Percentiles rank a stretch among this genome's conserved stretches.
phyloP scores from a whole-genome alignment of 2,329 filamentous ascomycete genomes.

The Aspergillus sp. region DNA sequence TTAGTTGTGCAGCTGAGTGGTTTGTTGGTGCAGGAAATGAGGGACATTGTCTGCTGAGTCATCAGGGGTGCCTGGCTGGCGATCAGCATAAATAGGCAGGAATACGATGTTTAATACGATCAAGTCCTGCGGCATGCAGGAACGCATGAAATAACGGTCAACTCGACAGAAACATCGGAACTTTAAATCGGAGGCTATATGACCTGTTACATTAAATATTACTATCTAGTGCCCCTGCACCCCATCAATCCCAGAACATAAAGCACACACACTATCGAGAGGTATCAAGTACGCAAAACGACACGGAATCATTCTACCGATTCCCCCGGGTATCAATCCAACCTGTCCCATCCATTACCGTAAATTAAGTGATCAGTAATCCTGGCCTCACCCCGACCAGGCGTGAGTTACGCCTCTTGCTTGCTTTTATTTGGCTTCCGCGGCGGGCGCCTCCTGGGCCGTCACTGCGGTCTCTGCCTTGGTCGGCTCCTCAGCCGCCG shows the following conservation, averaged over 20 bases:
- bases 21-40: too few relatives aligned
- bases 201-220: constrained; percentile 4
- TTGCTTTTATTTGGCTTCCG: constrained; percentile 19
- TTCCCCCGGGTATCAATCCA: constrained; percentile 17
- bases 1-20: too few relatives aligned
- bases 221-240: not conserved
- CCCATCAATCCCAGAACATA: constrained; percentile 1
- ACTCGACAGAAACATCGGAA: not conserved
- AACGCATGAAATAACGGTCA: too few relatives aligned
- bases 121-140: too few relatives aligned
- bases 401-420: not conserved
- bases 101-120: not conserved
- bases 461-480: constrained; percentile 27
- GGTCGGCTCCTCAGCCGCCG: constrained; percentile 18
- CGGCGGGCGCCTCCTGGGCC: constrained; percentile 13
- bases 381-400: not conserved
- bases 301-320: constrained; percentile 10
- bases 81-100: not conserved
- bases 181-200: not conserved
- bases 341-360: constrained; percentile 14
- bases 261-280: constrained; percentile 10
- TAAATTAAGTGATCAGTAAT: not conserved
- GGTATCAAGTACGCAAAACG: constrained; percentile 25
- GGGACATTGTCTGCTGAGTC: constrained; percentile 19
- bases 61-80: constrained; percentile 13